phyloP scores from a whole-genome alignment of 1,284 basidiomycete genomes.

The Moesziomyces antarcticus region DNA sequence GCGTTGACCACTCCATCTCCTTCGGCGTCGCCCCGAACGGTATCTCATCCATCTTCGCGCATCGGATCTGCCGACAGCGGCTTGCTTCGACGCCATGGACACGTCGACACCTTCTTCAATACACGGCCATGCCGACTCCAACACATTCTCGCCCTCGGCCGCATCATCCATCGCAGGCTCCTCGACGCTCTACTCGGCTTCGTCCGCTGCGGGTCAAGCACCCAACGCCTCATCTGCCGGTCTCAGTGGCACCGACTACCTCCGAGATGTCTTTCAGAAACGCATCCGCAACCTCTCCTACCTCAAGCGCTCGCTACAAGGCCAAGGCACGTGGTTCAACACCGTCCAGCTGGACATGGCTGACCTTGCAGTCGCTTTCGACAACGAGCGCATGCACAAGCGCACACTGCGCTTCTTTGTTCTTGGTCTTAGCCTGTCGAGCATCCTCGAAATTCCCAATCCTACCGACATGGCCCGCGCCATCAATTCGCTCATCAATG shows the following conservation, averaged over 20 bases:
- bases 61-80: neutral
- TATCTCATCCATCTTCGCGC: too few relatives aligned
- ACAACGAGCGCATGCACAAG: slow-evolving; percentile 50
- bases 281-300: slow-evolving; percentile 41
- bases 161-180: slow-evolving; percentile 13
- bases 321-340: slow-evolving; percentile 43
- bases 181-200: slow-evolving; percentile 11
- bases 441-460: slow-evolving; percentile 42
- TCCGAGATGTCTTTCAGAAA: slow-evolving; percentile 43
- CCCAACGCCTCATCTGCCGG: slow-evolving; percentile 1
- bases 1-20: neutral
- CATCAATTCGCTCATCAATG: slow-evolving; percentile 45
- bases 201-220: slow-evolving; percentile 3
- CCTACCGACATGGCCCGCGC: slow-evolving; percentile 42
- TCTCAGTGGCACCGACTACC: slow-evolving; percentile 23
- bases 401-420: slow-evolving; percentile 41
- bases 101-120: slow-evolving; percentile 14
- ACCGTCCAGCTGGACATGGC: slow-evolving; percentile 27
- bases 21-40: too few relatives aligned
- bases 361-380: slow-evolving; percentile 41
- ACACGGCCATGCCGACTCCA: slow-evolving; percentile 3
- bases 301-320: slow-evolving; percentile 43
- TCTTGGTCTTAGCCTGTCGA: slow-evolving; percentile 49
- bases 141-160: slow-evolving; percentile 13
- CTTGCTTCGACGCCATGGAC: slow-evolving; percentile 8